Evolutionary conservation across 768 basidiomycete genomes (phyloP).

Genomic region (Xanthoconium stramineum): DNA sequence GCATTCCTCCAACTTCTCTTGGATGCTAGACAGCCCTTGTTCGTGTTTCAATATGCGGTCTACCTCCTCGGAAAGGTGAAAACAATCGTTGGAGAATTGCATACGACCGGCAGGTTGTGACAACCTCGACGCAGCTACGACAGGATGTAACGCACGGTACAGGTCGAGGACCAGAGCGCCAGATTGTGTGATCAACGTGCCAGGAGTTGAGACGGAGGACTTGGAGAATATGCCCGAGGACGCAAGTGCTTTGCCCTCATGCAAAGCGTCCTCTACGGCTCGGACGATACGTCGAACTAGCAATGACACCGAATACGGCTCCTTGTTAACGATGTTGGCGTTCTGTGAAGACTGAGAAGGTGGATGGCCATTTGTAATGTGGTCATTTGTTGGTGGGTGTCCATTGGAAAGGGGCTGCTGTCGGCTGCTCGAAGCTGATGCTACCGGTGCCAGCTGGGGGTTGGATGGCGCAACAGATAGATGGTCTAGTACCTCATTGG

Average conservation of each 20-base stretch:
- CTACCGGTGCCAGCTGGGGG: conserved; percentile 35
- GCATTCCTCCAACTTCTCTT: conserved; percentile 52
- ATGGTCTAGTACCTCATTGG: conserved; percentile 28
- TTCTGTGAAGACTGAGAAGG: conserved; percentile 20
- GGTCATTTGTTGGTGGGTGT: conserved; percentile 20
- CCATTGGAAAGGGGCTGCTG: conserved; percentile 37
- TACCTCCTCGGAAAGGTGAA: conserved; percentile 59
- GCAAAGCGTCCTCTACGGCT: conserved; percentile 58
- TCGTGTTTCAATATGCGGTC: conserved; percentile 22
- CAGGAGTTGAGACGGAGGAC: conserved; percentile 37
- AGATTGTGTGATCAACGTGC: conserved; percentile 56
- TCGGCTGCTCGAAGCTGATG: conserved; percentile 53
- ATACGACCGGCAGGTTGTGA: conserved; percentile 54
- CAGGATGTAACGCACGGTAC: conserved; percentile 75
- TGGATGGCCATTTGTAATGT: conserved; percentile 16
- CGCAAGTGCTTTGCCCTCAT: conserved; percentile 65
- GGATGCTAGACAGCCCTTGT: conserved; percentile 31
- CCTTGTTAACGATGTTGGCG: conserved; percentile 30
- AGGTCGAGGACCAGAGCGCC: conserved; percentile 71
- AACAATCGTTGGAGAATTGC: conserved; percentile 80
- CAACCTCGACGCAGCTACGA: conserved; percentile 49
- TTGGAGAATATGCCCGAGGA: conserved; percentile 51
- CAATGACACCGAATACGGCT: conserved; percentile 59
- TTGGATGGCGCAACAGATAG: conserved; percentile 24
- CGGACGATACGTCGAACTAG: conserved; percentile 51